A percentile compares a stretch with the other conserved stretches of the same genome.
Evolutionary conservation across 2,329 filamentous ascomycete species (phyloP).

Genomic region (Apiospora hydei): DNA sequence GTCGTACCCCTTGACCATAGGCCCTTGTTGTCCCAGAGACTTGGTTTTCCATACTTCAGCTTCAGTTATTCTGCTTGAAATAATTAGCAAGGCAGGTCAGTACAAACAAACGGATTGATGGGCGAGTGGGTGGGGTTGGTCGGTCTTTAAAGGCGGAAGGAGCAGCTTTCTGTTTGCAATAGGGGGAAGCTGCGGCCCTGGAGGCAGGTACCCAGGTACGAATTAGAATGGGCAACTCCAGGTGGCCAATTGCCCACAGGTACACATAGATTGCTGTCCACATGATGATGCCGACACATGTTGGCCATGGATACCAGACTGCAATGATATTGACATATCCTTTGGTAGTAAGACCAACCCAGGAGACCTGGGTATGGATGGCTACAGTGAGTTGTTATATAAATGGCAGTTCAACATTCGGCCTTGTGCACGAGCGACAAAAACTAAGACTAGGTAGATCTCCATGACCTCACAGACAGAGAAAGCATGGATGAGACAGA

Average conservation of each 20-base stretch:
- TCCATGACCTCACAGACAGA: background rate
- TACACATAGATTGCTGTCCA: background rate
- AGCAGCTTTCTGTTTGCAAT: background rate
- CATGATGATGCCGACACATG: background rate
- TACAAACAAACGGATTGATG: background rate
- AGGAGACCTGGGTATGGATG: background rate
- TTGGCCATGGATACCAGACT: background rate
- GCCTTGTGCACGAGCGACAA: background rate
- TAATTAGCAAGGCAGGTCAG: background rate
- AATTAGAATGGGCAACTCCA: background rate
- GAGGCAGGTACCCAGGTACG: background rate
- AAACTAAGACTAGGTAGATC: background rate
- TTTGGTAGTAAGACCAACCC: background rate
- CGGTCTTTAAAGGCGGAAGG: background rate
- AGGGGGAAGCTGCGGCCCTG: background rate
- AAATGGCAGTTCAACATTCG: background rate
- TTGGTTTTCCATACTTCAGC: background rate
- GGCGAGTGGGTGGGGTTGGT: background rate
- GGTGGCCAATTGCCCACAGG: background rate
- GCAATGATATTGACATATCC: too few species aligned
- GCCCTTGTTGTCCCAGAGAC: background rate
- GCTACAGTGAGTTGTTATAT: background rate
- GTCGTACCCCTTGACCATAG: constrained; percentile 9
- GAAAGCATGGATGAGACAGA: background rate
- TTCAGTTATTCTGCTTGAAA: background rate